These are phyloP conservation scores for Mycena leptocephala DNA, from an alignment of 768 basidiomycete genomes.

Conservation along the genomic window DNA sequence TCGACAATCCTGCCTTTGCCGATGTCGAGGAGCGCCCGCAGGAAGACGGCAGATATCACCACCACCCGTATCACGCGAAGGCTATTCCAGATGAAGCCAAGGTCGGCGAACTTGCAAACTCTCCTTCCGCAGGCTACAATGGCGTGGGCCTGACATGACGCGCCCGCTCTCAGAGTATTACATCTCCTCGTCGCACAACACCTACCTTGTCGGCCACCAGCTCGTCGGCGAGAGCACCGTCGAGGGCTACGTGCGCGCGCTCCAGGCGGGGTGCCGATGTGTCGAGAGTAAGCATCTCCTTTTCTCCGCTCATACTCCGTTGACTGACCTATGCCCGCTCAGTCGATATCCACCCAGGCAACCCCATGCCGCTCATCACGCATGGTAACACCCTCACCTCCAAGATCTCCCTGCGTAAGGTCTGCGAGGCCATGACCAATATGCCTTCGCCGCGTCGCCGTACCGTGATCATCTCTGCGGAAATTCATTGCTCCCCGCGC, in stretches of 20 bases:
- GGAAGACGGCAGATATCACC: background rate
- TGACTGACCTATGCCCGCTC: background rate
- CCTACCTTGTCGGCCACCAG: conserved; percentile 85
- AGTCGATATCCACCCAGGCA: conserved; percentile 97
- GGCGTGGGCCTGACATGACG: conserved; percentile 86
- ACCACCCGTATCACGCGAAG: conserved; percentile 29
- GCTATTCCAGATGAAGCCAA: conserved; percentile 43
- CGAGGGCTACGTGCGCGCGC: conserved; percentile 90
- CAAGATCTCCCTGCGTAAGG: conserved; percentile 86
- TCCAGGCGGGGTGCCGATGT: conserved; percentile 90
- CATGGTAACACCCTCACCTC: conserved; percentile 95
- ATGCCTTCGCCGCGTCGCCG: conserved; percentile 94
- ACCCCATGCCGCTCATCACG: conserved; percentile 88
- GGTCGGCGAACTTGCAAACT: conserved; percentile 44
- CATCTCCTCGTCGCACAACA: conserved; percentile 95
- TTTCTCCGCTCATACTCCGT: conserved; percentile 41
- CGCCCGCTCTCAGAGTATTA: conserved; percentile 90
- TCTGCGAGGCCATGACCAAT: conserved; percentile 92
- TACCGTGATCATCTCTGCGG: conserved; percentile 99
- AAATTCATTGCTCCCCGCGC: conserved; percentile 88
- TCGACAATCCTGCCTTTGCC: conserved; percentile 76
- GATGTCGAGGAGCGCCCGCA: conserved; percentile 55
- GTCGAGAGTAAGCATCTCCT: conserved; percentile 85
- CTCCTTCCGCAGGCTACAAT: conserved; percentile 32
- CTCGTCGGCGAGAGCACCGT: conserved; percentile 85